These are phyloP conservation scores for Flaveria floridana DNA, from an alignment of 140 eudicot genomes.

Conservation along the genomic window DNA sequence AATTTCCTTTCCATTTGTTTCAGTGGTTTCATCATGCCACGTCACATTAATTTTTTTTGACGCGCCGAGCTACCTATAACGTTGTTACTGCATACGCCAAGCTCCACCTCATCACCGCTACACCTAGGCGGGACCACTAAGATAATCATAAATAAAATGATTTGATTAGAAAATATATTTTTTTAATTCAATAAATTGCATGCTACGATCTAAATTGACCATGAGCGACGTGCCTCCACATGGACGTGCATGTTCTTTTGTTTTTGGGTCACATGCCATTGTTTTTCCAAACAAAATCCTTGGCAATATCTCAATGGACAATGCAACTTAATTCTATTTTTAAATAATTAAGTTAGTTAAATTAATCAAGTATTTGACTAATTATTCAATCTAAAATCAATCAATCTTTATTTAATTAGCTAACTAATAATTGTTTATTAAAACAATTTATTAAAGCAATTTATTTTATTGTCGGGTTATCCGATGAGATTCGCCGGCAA, in stretches of 20 bases:
- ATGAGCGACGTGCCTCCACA: slow-evolving; percentile 37
- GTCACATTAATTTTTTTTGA: too few relatives aligned
- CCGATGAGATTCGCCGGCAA: slow-evolving; percentile 36
- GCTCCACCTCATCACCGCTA: too few relatives aligned
- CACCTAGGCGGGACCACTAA: too few relatives aligned
- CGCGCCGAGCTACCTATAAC: too few relatives aligned
- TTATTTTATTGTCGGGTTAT: slow-evolving; percentile 35
- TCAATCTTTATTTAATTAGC: background rate
- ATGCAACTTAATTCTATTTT: slow-evolving; percentile 16
- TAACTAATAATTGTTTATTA: slow-evolving; percentile 7
- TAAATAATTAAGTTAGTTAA: background rate
- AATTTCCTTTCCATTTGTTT: too few relatives aligned
- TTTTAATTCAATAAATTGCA: slow-evolving; percentile 18
- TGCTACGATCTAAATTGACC: slow-evolving; percentile 35
- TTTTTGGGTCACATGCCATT: slow-evolving; percentile 39
- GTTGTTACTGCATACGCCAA: too few relatives aligned
- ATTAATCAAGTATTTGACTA: slow-evolving; percentile 4
- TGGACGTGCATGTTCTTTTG: slow-evolving; percentile 48
- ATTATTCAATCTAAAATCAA: slow-evolving; percentile 3
- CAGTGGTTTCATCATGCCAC: too few relatives aligned
- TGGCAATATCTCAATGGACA: slow-evolving; percentile 12
- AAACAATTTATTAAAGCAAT: background rate
- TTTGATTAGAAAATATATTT: background rate
- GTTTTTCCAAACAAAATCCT: slow-evolving; percentile 23
- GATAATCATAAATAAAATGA: background rate